phyloP scores from a whole-genome alignment of 2,329 filamentous ascomycete species.

The Colletotrichum tropicicola region DNA sequence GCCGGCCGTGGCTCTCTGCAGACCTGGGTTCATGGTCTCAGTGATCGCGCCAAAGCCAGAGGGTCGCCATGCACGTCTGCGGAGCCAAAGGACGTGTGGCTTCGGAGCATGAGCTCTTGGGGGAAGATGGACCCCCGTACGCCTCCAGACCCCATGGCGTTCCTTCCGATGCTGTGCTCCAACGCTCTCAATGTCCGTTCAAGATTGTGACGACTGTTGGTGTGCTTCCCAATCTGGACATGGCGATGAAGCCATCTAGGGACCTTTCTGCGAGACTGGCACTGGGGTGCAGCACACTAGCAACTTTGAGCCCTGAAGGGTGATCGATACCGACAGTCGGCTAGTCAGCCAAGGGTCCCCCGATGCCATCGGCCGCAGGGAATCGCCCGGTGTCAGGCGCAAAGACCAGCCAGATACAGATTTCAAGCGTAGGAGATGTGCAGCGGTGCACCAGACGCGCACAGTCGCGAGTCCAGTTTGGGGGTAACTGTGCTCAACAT shows the following conservation, averaged over 20 bases:
- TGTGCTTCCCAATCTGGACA: constrained; percentile 16
- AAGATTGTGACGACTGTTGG: constrained; percentile 15
- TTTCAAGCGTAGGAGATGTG: not conserved
- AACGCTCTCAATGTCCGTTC: constrained; percentile 11
- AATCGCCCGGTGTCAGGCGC: not conserved
- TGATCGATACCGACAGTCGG: constrained; percentile 13
- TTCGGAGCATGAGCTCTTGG: constrained; percentile 26
- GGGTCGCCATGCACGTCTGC: constrained; percentile 14
- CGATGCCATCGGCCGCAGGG: not conserved
- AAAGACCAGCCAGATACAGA: not conserved
- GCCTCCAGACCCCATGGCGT: constrained; percentile 3
- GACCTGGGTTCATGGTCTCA: constrained; percentile 1
- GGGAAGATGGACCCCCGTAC: not conserved
- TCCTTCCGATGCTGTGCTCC: not conserved
- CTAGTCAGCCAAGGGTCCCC: constrained; percentile 1
- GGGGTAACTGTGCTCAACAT: not conserved
- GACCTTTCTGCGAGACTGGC: constrained; percentile 6
- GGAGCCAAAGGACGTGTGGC: constrained; percentile 15
- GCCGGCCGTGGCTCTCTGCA: not conserved
- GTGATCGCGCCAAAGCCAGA: constrained; percentile 12
- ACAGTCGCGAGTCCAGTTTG: not conserved
- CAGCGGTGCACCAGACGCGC: not conserved
- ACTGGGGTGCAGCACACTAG: constrained; percentile 22
- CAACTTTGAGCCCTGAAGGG: constrained; percentile 9
- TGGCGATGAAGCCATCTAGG: constrained; percentile 5